Evolutionary conservation across 345 rosid genomes (phyloP).

Genomic region (Sisymbrium altissimum): DNA sequence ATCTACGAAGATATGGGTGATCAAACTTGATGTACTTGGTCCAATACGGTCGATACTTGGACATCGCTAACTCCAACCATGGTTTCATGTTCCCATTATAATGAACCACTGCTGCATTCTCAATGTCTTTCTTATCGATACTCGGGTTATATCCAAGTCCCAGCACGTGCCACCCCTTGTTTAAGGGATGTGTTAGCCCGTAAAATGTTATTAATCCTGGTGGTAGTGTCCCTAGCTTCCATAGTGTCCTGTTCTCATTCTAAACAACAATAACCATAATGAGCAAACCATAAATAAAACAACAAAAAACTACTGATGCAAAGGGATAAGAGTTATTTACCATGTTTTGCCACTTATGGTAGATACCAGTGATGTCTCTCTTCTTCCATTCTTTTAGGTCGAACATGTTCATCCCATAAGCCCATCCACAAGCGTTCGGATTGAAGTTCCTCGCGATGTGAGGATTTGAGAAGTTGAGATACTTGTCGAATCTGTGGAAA

Average conservation of each 20-base stretch:
- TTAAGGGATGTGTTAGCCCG: constrained; percentile 73
- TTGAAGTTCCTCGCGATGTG: constrained; percentile 82
- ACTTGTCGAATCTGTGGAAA: constrained; percentile 97
- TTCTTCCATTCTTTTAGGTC: constrained; percentile 90
- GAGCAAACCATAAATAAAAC: not conserved
- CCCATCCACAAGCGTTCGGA: constrained; percentile 99
- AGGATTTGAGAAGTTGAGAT: constrained; percentile 89
- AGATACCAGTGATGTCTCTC: constrained; percentile 94
- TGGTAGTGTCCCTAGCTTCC: constrained; percentile 99
- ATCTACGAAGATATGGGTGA: constrained; percentile 77
- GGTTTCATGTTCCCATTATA: constrained; percentile 99
- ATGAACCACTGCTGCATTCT: constrained; percentile 88
- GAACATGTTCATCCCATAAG: constrained; percentile 97
- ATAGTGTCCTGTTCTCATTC: constrained; percentile 90
- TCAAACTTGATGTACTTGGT: constrained; percentile 83
- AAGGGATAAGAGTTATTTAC: constrained; percentile 37
- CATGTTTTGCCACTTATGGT: constrained; percentile 99
- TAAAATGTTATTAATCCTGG: constrained; percentile 96
- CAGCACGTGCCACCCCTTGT: constrained; percentile 96
- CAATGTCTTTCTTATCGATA: constrained; percentile 69
- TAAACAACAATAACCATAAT: constrained; percentile 26
- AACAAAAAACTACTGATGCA: not conserved
- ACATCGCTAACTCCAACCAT: constrained; percentile 97
- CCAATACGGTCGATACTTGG: constrained; percentile 90
- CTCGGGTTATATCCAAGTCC: constrained; percentile 98